Evolutionary conservation across 2,329 filamentous ascomycete genomes (phyloP), one percentile per base, ranked within the genome.

Genomic region (Incumbomyces lentus): DNA sequence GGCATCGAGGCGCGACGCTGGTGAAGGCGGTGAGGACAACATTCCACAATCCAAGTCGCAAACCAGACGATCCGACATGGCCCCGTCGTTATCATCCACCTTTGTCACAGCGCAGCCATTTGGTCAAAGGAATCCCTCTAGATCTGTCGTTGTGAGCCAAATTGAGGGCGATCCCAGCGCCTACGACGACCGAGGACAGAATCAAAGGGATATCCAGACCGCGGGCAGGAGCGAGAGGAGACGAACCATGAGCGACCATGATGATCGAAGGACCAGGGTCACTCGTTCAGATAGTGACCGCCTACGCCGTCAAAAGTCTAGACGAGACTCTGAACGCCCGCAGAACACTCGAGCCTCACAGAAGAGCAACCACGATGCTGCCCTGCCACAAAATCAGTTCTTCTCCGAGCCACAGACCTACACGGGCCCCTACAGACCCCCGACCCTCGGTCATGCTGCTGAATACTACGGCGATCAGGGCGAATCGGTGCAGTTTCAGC

Each of bases 381-480:
- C 76, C 56, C 65, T 76, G 29, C 50, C 53, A 34, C 62, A 68
- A 31, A 68, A 74, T 54, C 78, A 80, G 55, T 81, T 81, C 54
- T 76, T 76, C 5, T 75, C 75, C 40, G 76, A 79, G 57, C 72
- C 74, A 13, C 51, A 60, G 5, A 60, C 64, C 10, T 70, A 62
- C 49, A 54, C 72, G 8, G 59, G 64, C 40, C 68, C 74, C 36
- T 73, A 70, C 54, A 62, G 66, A 45, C 69, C 70, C 44, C 62
- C 64, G 47, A 16, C 30, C 7, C 6, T 42, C 12, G 79, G 78
- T 29, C 67, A 69, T 31, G 76, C 76, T 5, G 71, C 79, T 13
- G 76, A 79, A 30, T 82, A 79, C 59, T 82, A 81, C 58, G 70
- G 73, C 36, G 78, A 81, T 57, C 71, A 77, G 55, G 78, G 78